Base-by-base conservation (phyloP, 2,329 filamentous ascomycete species). In the Monilinia fructicola region DNA sequence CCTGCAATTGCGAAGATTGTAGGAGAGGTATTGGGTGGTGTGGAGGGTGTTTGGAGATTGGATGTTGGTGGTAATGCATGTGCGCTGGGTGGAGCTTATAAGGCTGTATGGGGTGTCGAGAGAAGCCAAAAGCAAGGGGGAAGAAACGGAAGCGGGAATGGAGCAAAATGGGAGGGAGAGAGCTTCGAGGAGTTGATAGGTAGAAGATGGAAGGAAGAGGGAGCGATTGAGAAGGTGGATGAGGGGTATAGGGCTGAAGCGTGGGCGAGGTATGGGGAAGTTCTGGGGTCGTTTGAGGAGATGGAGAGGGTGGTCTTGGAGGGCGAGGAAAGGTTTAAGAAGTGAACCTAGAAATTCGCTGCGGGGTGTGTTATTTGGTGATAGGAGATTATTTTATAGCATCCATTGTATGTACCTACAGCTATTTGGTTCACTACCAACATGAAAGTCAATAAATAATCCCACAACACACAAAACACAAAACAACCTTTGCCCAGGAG, bases 61-160 rank as follows among this genome's bases (percentile, higher is more conserved):
- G 93, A 98, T 76, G 92, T 98, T 6, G 94, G 95, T 35, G 93
- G 93, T 35, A 97, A 96, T 79, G 94, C 95, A 3, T 99, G 95
- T 79, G 95, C 94, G 14, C 80, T 98, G 18, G 95, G 95, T 18
- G 92, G 92, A 9, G 94, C 94, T 35, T 97, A 98, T 80, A 98
- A 98, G 80, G 94, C 95, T 18, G 88, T 96, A 0, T 99, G 95
- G 95, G 93, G 90, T 0, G 82, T 92, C 65, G 92, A 95, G 81
- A 81, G 91, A 58, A 78, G 78, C 31, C 70, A 68, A 4, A 38
- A 65, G 11, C 23, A 44, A 40, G 35, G 54, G 1, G 48, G 56
- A 18, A 38, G 6, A 12, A 7, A 53, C 38, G 46, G 46, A 42
- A 26, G 38, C 18, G 58, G 58, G 4, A 60, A 65, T 40, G 64